Evolutionary conservation across 2,329 filamentous ascomycete genomes (phyloP), one percentile per base, ranked within the genome.

Genomic region (Fusarium solani-melongenae): DNA sequence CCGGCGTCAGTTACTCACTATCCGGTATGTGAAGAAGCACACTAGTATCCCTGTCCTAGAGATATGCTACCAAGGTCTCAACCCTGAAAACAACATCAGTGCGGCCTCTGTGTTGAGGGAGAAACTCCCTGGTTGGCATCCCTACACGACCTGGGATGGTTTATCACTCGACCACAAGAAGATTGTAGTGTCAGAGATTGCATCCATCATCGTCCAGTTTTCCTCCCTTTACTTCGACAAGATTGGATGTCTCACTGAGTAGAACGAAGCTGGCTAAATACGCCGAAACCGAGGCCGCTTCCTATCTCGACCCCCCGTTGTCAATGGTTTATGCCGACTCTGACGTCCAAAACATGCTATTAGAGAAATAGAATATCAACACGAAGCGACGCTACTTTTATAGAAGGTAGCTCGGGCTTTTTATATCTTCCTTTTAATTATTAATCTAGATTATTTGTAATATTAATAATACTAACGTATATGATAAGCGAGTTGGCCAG

Each of bases 51-150:
- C 57, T 1, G 63, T 61, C 8, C 63, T 57, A 10, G 63, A 66
- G 49, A 66, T 66, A 29, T 66, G 56, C 31, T 44, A 61, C 34
- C 34, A 56, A 29, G 44, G 61, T 12, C 5, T 66, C 4, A 34
- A 66, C 9, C 46, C 63, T 7, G 56, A 61, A 11, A 61, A 61
- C 27, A 29, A 66, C 2, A 20, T 66, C 12, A 57, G 63, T 2
- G 63, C 63, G 33, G 34, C 57, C 2, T 66, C 56, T 10, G 63
- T 66, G 1, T 56, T 61, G 7, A 66, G 61, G 63, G 63, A 66
- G 24, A 56, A 27, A 20, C 56, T 66, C 11, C 56, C 56, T 3
- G 63, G 63, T 6, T 33, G 44, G 5, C 56, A 66, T 38, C 49
- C 61, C 2, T 61, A 66, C 46, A 61, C 56, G 6, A 56, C 6